These are phyloP conservation scores for Alopecurus myosuroides DNA, from an alignment of 176 grass and related monocot genomes.

Conservation along the genomic window DNA sequence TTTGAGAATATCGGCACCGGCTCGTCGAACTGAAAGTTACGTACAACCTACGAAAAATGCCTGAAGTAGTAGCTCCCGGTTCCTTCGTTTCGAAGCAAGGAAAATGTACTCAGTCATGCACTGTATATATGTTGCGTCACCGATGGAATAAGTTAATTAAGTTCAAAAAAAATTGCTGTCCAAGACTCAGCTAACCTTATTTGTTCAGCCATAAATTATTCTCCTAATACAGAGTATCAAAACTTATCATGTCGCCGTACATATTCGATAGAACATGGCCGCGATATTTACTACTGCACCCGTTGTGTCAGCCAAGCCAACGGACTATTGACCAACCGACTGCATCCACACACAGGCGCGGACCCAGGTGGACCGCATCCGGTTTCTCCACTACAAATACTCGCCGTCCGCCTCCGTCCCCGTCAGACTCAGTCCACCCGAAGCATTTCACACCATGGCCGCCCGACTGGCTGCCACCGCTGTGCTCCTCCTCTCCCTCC, in stretches of 20 bases:
- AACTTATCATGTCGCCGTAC: no score
- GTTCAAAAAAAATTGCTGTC: background rate
- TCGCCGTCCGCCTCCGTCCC: background rate
- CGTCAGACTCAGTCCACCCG: background rate
- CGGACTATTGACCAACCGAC: background rate
- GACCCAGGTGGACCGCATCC: background rate
- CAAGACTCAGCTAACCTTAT: background rate
- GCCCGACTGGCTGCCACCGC: slow-evolving; percentile 24
- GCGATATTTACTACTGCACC: no score
- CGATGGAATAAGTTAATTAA: background rate
- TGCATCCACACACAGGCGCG: background rate
- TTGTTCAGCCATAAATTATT: background rate
- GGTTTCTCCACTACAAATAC: background rate
- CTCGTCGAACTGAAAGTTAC: background rate
- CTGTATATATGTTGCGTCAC: background rate
- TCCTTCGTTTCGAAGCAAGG: background rate
- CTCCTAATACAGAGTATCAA: no score
- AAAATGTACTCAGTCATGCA: background rate
- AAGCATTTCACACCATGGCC: slow-evolving; percentile 33
- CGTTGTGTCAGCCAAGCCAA: background rate
- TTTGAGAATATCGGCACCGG: background rate
- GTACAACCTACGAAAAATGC: no score
- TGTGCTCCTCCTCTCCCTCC: slow-evolving; percentile 23
- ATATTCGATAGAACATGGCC: no score
- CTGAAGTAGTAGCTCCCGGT: background rate